Evolutionary conservation across 2,329 filamentous ascomycete genomes (phyloP), one percentile per base, ranked within the genome.

Genomic region (Plenodomus lindquistii): DNA sequence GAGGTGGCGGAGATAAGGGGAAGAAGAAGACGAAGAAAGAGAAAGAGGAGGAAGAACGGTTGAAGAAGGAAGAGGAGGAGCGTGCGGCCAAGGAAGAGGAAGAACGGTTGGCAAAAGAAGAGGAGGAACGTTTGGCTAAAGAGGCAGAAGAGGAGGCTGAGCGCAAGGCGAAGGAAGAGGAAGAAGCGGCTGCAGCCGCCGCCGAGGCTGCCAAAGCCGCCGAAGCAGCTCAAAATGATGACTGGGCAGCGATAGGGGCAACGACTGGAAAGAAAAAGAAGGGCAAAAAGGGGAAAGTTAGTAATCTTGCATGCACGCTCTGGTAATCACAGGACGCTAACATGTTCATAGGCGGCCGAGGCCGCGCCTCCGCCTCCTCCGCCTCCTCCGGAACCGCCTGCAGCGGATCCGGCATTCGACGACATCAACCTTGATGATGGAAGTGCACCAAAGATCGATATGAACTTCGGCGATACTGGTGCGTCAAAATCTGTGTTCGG

Each of bases 401-500:
- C 53, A 40, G 65, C 37, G 24, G 44, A 60, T 52, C 69, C 73
- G 45, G 73, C 71, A 43, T 77, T 78, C 54, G 74, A 78, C 57
- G 75, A 77, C 44, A 73, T 79, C 59, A 68, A 72, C 60, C 65
- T 78, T 57, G 68, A 78, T 68, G 73, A 79, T 46, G 62, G 54
- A 29, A 55, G 50, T 38, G 73, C 72, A 42, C 77, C 77, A 18
- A 77, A 78, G 63, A 72, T 79, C 55, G 75, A 79, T 50, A 67
- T 79, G 51, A 73, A 73, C 52, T 76, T 79, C 53, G 74, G 73
- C 38, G 65, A 66, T 40, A 55, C 62, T 18, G 57, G 54, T 17
- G 50, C 52, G 43, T 35, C 52, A 15, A 65, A 67, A 59, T 59
- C 64, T 53, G 53, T 51, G 47, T 62, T 65, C 37, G 52, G 60